These are phyloP conservation scores for Trichophyton schoenleinii DNA, from an alignment of 2,329 filamentous ascomycete genomes.

Conservation along the genomic window DNA sequence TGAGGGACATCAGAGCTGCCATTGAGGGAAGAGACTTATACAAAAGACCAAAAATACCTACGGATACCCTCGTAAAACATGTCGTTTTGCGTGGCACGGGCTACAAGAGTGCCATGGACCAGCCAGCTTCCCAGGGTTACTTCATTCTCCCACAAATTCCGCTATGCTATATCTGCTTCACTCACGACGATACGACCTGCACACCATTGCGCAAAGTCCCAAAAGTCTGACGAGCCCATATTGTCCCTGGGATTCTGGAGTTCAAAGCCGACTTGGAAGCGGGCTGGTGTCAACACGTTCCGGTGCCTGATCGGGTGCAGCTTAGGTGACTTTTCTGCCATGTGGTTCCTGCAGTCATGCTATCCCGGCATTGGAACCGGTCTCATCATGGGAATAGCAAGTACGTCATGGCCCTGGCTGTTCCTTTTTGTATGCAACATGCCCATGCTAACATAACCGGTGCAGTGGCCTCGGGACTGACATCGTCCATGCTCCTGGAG, in stretches of 20 bases:
- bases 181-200: conserved; percentile 2
- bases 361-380: conserved; percentile 37
- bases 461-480: conserved; percentile 41
- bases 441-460: conserved; percentile 2
- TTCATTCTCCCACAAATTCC: neutral
- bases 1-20: conserved; percentile 9
- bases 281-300: conserved; percentile 43
- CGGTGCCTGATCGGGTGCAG: conserved; percentile 46
- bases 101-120: neutral
- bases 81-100: neutral
- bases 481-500: conserved; percentile 42
- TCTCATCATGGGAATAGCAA: conserved; percentile 42
- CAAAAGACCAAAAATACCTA: neutral
- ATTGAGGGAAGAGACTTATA: neutral
- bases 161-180: neutral
- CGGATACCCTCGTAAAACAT: neutral
- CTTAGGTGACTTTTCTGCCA: conserved; percentile 42
- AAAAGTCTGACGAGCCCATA: conserved; percentile 1
- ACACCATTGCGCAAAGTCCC: conserved; percentile 8
- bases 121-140: neutral
- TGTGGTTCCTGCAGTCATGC: conserved; percentile 43
- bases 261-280: conserved; percentile 33
- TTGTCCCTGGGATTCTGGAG: conserved; percentile 23
- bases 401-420: conserved; percentile 22
- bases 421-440: neutral